phyloP scores from a whole-genome alignment of 352 stramenopile species.

The Globisporangium megalacanthum region DNA sequence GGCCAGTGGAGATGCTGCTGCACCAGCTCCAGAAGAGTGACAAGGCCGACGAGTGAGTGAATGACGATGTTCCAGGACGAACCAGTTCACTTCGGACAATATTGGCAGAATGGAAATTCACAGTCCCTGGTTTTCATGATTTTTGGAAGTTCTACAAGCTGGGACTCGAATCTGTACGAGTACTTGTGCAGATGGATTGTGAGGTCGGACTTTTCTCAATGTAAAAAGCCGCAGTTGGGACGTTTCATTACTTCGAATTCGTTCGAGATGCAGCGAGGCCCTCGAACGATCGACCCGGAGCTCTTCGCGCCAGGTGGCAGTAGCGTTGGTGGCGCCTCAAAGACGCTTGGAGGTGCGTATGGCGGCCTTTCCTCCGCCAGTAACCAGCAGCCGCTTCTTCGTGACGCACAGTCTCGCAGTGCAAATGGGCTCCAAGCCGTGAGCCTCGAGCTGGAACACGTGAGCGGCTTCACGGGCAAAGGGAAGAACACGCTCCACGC shows the following conservation, averaged over 20 bases:
- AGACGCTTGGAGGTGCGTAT: not conserved
- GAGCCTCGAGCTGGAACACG: slow-evolving; percentile 59
- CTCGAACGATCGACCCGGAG: slow-evolving; percentile 36
- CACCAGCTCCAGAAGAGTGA: not conserved
- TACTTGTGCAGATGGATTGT: too few species aligned
- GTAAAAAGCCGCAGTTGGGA: too few species aligned
- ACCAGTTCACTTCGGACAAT: too few species aligned
- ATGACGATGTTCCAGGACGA: too few species aligned
- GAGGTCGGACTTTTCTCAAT: too few species aligned
- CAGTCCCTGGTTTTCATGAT: too few species aligned
- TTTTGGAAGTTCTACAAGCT: too few species aligned
- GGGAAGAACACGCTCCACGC: slow-evolving; percentile 48
- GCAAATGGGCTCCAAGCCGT: not conserved
- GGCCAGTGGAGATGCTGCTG: not conserved
- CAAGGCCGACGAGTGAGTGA: too few species aligned
- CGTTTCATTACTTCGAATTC: too few species aligned
- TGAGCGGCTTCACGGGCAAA: slow-evolving; percentile 56
- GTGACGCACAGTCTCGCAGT: too few species aligned
- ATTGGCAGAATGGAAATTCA: too few species aligned
- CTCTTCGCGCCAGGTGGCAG: slow-evolving; percentile 41
- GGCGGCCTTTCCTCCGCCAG: not conserved
- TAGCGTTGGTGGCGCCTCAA: not conserved
- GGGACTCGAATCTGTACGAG: too few species aligned
- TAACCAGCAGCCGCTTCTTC: slow-evolving; percentile 2
- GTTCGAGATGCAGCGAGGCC: slow-evolving; percentile 27